These are phyloP conservation scores for Cubamyces sp. DNA, from an alignment of 768 basidiomycete genomes.

Conservation along the genomic window DNA sequence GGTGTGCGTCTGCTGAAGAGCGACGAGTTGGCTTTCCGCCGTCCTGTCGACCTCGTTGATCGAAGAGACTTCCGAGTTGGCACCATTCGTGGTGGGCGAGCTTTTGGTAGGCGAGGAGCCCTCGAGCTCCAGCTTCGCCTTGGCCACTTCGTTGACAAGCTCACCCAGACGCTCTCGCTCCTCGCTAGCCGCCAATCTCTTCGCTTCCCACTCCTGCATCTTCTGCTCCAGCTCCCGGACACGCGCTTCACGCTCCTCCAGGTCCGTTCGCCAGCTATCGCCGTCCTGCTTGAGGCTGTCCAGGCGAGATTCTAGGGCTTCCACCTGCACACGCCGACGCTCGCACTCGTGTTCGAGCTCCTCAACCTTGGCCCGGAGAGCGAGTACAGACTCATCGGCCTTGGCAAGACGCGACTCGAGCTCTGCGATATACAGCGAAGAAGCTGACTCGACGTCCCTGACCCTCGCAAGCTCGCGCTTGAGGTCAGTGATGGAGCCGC, in stretches of 20 bases:
- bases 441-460: constrained; percentile 75
- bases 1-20: constrained; percentile 81
- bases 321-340: constrained; percentile 71
- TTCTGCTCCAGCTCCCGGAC: constrained; percentile 78
- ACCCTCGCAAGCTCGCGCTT: constrained; percentile 80
- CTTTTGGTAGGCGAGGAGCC: constrained; percentile 40
- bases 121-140: constrained; percentile 71
- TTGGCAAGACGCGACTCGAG: constrained; percentile 81
- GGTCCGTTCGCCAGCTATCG: constrained; percentile 80
- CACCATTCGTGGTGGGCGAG: constrained; percentile 26
- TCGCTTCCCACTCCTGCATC: constrained; percentile 78
- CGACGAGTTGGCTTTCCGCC: constrained; percentile 64
- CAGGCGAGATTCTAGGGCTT: constrained; percentile 69
- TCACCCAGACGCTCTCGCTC: constrained; percentile 67
- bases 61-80: constrained; percentile 29
- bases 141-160: constrained; percentile 71
- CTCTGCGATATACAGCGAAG: constrained; percentile 80
- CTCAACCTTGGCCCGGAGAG: constrained; percentile 72
- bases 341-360: constrained; percentile 77
- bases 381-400: constrained; percentile 76
- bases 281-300: constrained; percentile 72
- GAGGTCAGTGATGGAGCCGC: constrained; percentile 80
- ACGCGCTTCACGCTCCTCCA: constrained; percentile 80
- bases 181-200: constrained; percentile 67
- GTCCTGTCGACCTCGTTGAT: constrained; percentile 40